phyloP scores from a whole-genome alignment of 2,329 filamentous ascomycete genomes.

The Arthrobotrys conoides region DNA sequence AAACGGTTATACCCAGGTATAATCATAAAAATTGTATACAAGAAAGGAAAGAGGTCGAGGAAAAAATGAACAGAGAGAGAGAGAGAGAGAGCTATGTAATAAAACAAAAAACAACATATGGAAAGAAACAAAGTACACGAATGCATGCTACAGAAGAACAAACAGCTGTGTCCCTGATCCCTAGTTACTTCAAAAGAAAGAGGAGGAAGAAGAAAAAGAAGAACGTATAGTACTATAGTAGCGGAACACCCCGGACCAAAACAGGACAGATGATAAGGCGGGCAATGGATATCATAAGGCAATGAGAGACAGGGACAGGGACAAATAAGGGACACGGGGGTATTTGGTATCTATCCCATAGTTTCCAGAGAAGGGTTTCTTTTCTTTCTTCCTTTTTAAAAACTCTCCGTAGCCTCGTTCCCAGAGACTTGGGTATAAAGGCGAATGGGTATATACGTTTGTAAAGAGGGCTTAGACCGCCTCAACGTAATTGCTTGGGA shows the following conservation, averaged over 20 bases:
- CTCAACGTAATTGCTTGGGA: slow-evolving; percentile 73
- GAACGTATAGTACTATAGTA: background rate
- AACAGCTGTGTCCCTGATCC: background rate
- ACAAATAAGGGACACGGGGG: background rate
- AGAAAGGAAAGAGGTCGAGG: background rate
- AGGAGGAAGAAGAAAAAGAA: background rate
- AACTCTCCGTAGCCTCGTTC: background rate
- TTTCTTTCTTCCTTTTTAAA: background rate
- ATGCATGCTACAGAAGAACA: slow-evolving; percentile 16
- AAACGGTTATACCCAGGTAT: background rate
- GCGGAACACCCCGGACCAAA: slow-evolving; percentile 14
- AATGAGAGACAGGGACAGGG: too few species aligned
- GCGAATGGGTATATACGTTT: background rate
- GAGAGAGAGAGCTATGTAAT: slow-evolving; percentile 10
- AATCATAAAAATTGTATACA: slow-evolving; percentile 12
- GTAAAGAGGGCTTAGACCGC: slow-evolving; percentile 60
- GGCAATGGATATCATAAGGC: slow-evolving; percentile 7
- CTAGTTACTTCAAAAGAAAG: background rate
- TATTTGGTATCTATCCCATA: background rate
- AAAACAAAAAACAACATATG: slow-evolving; percentile 6
- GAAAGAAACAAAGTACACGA: background rate
- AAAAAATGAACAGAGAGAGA: background rate
- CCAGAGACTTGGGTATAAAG: background rate
- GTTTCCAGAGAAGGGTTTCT: background rate
- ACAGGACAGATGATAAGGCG: background rate